phyloP scores from a whole-genome alignment of 441 rosid species.

The Populus hybrid region DNA sequence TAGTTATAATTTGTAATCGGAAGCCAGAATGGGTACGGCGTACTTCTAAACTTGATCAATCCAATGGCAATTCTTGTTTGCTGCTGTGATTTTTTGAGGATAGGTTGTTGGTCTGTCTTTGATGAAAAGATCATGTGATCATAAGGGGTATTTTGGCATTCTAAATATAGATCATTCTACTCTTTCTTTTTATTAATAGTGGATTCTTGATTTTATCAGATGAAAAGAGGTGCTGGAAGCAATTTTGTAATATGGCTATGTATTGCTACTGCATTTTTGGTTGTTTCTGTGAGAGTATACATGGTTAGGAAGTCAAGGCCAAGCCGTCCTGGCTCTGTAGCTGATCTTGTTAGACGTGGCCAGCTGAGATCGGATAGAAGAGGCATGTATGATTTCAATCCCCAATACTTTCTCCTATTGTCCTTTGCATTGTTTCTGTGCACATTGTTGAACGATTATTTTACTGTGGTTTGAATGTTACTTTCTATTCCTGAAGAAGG shows the following conservation, averaged over 20 bases:
- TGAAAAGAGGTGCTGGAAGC: conserved; percentile 37
- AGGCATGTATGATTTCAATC: conserved; percentile 88
- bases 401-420: conserved; percentile 6
- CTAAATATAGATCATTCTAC: not conserved
- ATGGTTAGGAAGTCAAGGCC: conserved; percentile 46
- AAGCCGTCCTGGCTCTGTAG: conserved; percentile 65
- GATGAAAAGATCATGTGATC: not conserved
- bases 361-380: conserved; percentile 96
- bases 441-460: not conserved
- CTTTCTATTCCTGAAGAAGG: not conserved
- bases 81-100: not conserved
- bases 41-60: not conserved
- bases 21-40: not conserved
- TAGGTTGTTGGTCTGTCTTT: not conserved
- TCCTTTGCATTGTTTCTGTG: not conserved
- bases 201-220: conserved; percentile 29
- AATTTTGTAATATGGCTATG: conserved; percentile 46
- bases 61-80: not conserved
- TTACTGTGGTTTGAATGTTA: not conserved
- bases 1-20: not conserved
- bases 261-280: conserved; percentile 46
- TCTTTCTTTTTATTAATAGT: not conserved
- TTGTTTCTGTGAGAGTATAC: conserved; percentile 45
- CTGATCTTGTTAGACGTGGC: conserved; percentile 97
- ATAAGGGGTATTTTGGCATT: not conserved